Percentiles rank a stretch among this genome's conserved stretches.
phyloP scores from a whole-genome alignment of 2,329 filamentous ascomycete genomes.

The Pseudocercospora fuligena region DNA sequence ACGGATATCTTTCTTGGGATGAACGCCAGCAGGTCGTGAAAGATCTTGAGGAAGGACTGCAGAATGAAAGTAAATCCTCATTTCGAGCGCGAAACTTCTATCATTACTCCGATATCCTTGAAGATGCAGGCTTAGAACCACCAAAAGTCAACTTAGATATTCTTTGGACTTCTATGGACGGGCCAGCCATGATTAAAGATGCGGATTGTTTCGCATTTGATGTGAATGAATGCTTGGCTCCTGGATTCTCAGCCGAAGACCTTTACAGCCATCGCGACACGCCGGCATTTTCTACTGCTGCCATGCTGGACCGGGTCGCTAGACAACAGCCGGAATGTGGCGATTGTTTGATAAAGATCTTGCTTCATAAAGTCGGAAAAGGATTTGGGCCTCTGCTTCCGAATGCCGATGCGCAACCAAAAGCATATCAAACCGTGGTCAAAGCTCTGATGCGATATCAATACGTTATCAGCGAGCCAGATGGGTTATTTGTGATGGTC shows the following conservation, averaged over 20 bases:
- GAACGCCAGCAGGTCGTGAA: conserved; percentile 6
- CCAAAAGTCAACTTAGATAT: conserved; percentile 18
- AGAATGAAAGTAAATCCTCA: conserved; percentile 4
- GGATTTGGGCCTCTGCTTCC: conserved; percentile 3
- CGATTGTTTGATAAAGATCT: conserved; percentile 6
- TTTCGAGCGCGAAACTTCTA: conserved; percentile 6
- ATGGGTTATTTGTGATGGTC: conserved; percentile 16
- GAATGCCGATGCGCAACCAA: neutral
- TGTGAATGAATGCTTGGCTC: conserved; percentile 14
- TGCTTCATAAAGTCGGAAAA: neutral
- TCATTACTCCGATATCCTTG: conserved; percentile 1
- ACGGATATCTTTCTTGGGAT: conserved; percentile 7
- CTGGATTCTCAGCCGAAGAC: conserved; percentile 8
- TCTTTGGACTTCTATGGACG: conserved; percentile 12
- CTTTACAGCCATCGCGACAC: neutral
- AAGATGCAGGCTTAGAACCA: neutral
- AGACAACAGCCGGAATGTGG: conserved; percentile 9
- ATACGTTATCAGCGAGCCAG: conserved; percentile 12
- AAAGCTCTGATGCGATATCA: conserved; percentile 17
- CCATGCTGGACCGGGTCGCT: neutral
- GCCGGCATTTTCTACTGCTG: conserved; percentile 10
- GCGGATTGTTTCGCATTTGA: conserved; percentile 5
- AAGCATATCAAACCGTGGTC: neutral
- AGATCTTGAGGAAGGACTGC: conserved; percentile 8
- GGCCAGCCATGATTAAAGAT: conserved; percentile 4